Evolutionary conservation across 352 stramenopile genomes (phyloP).

Genomic region (Phytophthora pseudosyringae): DNA sequence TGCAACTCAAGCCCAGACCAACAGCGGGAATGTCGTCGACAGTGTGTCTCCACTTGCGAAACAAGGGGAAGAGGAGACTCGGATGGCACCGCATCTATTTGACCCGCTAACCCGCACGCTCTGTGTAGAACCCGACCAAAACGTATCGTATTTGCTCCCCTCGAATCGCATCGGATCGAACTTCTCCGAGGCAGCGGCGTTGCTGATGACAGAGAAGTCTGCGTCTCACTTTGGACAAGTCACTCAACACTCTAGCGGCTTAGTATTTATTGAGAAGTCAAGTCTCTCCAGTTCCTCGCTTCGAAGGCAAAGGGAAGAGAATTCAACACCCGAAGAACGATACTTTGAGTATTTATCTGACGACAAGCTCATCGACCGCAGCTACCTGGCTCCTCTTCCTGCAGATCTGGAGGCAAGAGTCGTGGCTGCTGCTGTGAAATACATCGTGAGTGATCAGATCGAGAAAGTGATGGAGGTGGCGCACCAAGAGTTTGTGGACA

Average conservation of each 20-base stretch:
- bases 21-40: not conserved
- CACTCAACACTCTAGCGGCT: slow-evolving; percentile 3
- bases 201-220: slow-evolving; percentile 54
- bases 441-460: slow-evolving; percentile 50
- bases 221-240: slow-evolving; percentile 24
- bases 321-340: slow-evolving; percentile 43
- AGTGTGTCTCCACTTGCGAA: not conserved
- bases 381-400: slow-evolving; percentile 48
- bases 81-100: slow-evolving; percentile 47
- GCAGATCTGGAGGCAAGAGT: slow-evolving; percentile 47
- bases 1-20: not conserved
- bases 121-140: slow-evolving; percentile 75
- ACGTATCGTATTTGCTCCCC: slow-evolving; percentile 55
- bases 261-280: slow-evolving; percentile 27
- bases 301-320: not conserved
- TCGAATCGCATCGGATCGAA: slow-evolving; percentile 83
- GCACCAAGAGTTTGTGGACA: slow-evolving; percentile 57
- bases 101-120: slow-evolving; percentile 70
- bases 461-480: slow-evolving; percentile 44
- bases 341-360: slow-evolving; percentile 69
- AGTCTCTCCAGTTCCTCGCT: not conserved
- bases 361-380: slow-evolving; percentile 43
- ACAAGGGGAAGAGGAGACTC: slow-evolving; percentile 6
- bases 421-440: slow-evolving; percentile 60
- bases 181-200: slow-evolving; percentile 52